Percentiles rank a stretch among this genome's conserved stretches.
phyloP scores from a whole-genome alignment of 2,329 filamentous ascomycete species.

The Tetracladium maxilliforme region DNA sequence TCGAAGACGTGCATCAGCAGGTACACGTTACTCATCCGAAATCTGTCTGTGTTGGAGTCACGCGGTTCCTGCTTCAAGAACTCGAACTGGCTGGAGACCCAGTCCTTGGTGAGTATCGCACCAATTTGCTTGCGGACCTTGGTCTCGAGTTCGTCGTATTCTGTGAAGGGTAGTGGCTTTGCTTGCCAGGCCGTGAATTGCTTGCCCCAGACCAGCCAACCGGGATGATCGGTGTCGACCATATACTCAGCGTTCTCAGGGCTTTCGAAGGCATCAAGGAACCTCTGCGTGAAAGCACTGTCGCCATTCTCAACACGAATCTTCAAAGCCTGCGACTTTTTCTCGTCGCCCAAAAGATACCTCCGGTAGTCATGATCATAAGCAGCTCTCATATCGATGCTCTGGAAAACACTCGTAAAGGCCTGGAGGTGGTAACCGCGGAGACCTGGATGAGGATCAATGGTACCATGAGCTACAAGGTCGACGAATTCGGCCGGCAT shows the following conservation, averaged over 20 bases:
- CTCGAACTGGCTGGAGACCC: conserved; percentile 78
- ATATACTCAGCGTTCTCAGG: conserved; percentile 68
- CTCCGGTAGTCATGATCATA: conserved; percentile 81
- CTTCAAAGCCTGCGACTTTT: conserved; percentile 60
- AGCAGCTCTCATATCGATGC: conserved; percentile 72
- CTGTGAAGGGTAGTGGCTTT: conserved; percentile 47
- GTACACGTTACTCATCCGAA: conserved; percentile 77
- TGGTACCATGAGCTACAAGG: conserved; percentile 66
- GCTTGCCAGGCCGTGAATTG: conserved; percentile 67
- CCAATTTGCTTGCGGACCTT: conserved; percentile 68
- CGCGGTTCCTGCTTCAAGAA: conserved; percentile 95
- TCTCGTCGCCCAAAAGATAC: conserved; percentile 69
- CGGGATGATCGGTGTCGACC: conserved; percentile 81
- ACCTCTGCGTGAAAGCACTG: conserved; percentile 62
- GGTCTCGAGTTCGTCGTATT: conserved; percentile 70
- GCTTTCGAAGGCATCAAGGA: conserved; percentile 63
- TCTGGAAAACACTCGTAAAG: conserved; percentile 62
- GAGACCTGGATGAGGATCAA: conserved; percentile 80
- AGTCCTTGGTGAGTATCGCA: conserved; percentile 61
- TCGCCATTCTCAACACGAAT: conserved; percentile 63
- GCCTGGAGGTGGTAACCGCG: conserved; percentile 70
- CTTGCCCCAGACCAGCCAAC: conserved; percentile 93
- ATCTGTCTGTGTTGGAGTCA: conserved; percentile 67
- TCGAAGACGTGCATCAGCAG: conserved; percentile 84
- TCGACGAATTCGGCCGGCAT: conserved; percentile 72